A percentile compares a stretch with the other conserved stretches of the same genome.
Evolutionary conservation across 768 basidiomycete species (phyloP).

Genomic region (Mycena sanguinolenta): DNA sequence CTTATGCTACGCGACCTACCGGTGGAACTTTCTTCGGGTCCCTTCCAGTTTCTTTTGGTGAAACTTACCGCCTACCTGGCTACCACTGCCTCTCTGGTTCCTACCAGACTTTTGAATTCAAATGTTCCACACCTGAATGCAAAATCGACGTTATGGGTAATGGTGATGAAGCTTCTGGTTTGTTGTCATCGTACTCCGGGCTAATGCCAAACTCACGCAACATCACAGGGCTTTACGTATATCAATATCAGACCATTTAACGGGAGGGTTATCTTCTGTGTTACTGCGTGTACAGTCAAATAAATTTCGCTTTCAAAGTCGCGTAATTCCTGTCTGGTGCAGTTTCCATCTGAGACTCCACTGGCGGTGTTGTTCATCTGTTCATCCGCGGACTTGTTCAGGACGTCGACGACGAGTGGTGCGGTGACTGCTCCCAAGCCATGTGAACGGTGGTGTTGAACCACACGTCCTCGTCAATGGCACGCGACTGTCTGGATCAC

Average conservation of each 20-base stretch:
- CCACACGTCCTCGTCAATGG: too few species aligned
- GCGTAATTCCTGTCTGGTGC: too few species aligned
- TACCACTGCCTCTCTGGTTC: constrained; percentile 30
- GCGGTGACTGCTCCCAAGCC: too few species aligned
- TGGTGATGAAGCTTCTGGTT: constrained; percentile 27
- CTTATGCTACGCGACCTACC: constrained; percentile 23
- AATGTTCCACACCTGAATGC: constrained; percentile 26
- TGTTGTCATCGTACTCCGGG: not conserved
- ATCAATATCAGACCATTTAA: constrained; percentile 32
- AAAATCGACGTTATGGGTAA: constrained; percentile 31
- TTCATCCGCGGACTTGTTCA: too few species aligned
- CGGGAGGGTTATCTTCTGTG: too few species aligned
- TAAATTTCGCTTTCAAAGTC: not conserved
- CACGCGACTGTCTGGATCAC: too few species aligned
- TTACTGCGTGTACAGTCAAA: not conserved
- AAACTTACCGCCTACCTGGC: constrained; percentile 26
- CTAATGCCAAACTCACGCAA: constrained; percentile 6
- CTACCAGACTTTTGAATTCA: constrained; percentile 32
- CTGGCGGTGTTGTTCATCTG: too few species aligned
- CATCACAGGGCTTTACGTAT: constrained; percentile 24
- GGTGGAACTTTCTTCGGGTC: constrained; percentile 24
- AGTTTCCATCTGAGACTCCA: too few species aligned
- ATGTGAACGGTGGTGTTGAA: too few species aligned
- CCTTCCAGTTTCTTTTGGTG: constrained; percentile 27
- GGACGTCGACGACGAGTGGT: too few species aligned